Conservation (phyloP, 371 early-diverging fungal genomes). For the Globomyces sp. region DNA sequence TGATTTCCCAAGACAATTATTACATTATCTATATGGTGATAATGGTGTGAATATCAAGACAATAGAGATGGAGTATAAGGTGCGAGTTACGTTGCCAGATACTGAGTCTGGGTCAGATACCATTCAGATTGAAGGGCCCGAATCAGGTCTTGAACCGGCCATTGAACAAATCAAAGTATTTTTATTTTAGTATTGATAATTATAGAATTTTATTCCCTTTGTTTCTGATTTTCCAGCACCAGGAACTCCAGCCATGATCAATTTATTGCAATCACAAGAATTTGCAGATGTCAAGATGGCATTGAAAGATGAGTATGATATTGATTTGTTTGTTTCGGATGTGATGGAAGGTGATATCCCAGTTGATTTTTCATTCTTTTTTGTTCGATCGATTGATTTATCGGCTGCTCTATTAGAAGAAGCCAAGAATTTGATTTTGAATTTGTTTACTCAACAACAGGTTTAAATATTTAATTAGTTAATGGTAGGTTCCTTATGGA, state of each 20-base stretch:
- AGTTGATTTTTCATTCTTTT: slow-evolving; percentile 10
- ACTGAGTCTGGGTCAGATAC: slow-evolving; percentile 11
- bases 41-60: slow-evolving; percentile 2
- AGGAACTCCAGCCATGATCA: slow-evolving; percentile 5
- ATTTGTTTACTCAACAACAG: slow-evolving; percentile 16
- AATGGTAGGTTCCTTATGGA: slow-evolving; percentile 16
- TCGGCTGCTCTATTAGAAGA: not conserved
- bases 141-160: not conserved
- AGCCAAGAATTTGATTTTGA: slow-evolving; percentile 9
- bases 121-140: slow-evolving; percentile 12
- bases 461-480: not conserved
- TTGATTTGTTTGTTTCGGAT: slow-evolving; percentile 3
- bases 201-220: slow-evolving; percentile 4
- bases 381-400: not conserved
- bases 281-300: not conserved
- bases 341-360: slow-evolving; percentile 1
- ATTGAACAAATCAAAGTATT: slow-evolving; percentile 12
- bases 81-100: slow-evolving; percentile 15
- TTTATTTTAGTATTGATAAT: not conserved
- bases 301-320: slow-evolving; percentile 9
- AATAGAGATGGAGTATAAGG: slow-evolving; percentile 3
- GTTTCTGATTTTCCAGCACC: slow-evolving; percentile 6
- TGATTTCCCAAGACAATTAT: not conserved
- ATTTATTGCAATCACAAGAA: slow-evolving; percentile 8
- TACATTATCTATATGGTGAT: slow-evolving; percentile 3